Conservation (phyloP, 371 early-diverging fungal species). For the Mucor irregularis region DNA sequence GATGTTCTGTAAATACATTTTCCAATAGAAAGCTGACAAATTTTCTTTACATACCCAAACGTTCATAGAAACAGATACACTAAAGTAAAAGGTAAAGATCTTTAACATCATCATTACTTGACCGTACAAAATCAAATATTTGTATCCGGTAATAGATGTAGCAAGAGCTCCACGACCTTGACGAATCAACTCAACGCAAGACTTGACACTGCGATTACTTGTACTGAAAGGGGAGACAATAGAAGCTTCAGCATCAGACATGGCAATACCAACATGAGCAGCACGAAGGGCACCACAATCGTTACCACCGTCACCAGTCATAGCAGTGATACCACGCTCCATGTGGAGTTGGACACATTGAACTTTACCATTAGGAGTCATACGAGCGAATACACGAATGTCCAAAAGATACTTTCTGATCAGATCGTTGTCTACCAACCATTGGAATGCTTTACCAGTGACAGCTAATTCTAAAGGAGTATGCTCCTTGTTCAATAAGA, state of each 20-base stretch:
- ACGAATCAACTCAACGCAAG: constrained; percentile 73
- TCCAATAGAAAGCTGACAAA: background rate
- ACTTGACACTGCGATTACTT: constrained; percentile 57
- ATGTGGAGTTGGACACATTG: constrained; percentile 74
- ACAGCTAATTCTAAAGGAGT: constrained; percentile 66
- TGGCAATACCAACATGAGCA: constrained; percentile 91
- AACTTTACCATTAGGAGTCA: constrained; percentile 76
- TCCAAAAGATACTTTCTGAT: constrained; percentile 54
- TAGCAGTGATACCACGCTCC: constrained; percentile 75
- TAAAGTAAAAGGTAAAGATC: constrained; percentile 62
- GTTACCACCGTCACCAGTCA: constrained; percentile 97
- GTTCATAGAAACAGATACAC: constrained; percentile 54
- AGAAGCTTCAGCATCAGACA: constrained; percentile 84
- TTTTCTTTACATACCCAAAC: constrained; percentile 38
- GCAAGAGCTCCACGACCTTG: constrained; percentile 81
- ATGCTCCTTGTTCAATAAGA: constrained; percentile 29
- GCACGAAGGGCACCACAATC: constrained; percentile 93
- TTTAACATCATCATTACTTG: constrained; percentile 74
- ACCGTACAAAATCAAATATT: constrained; percentile 71
- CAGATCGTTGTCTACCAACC: constrained; percentile 39
- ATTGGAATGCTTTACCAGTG: constrained; percentile 71
- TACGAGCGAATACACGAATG: constrained; percentile 76
- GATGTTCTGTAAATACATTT: too few relatives aligned
- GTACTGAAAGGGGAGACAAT: constrained; percentile 89
- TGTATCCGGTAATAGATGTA: constrained; percentile 76